Evolutionary conservation across 1,284 basidiomycete genomes (phyloP).

Genomic region (Ganoderma lucidum): DNA sequence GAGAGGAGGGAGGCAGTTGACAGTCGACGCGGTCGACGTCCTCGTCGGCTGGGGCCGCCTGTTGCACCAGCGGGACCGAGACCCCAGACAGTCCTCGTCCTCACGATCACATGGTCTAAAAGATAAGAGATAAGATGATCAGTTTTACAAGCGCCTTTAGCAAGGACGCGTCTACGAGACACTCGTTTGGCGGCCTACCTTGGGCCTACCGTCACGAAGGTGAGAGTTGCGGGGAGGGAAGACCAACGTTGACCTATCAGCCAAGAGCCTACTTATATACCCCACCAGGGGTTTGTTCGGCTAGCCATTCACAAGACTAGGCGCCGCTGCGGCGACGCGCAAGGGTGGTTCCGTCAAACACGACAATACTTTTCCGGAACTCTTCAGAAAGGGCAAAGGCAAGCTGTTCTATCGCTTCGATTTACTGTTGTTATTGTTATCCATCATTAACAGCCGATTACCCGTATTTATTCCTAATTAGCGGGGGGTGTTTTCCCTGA

Average conservation of each 20-base stretch:
- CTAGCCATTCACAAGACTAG: neutral
- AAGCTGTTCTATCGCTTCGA: neutral
- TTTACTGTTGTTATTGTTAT: neutral
- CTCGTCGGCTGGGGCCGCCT: too few relatives aligned
- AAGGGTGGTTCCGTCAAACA: neutral
- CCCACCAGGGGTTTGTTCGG: neutral
- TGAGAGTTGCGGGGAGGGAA: neutral
- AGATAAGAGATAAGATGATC: neutral
- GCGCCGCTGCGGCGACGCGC: neutral
- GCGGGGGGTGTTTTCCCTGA: too few relatives aligned
- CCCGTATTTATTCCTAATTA: too few relatives aligned
- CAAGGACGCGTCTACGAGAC: too few relatives aligned
- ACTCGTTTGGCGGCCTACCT: too few relatives aligned
- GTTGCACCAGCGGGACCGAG: neutral
- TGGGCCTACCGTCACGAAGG: too few relatives aligned
- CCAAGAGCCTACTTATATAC: neutral
- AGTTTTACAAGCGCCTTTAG: neutral
- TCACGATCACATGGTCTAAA: neutral
- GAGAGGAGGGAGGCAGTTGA: neutral
- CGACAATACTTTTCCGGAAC: neutral
- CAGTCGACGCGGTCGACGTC: neutral
- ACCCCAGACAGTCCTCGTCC: neutral
- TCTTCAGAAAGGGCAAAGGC: neutral
- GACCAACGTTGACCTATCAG: neutral
- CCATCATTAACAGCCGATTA: neutral